A percentile compares a stretch with the other conserved stretches of the same genome.
Evolutionary conservation across 345 rosid genomes (phyloP).

Genomic region (Aegle marmelos): DNA sequence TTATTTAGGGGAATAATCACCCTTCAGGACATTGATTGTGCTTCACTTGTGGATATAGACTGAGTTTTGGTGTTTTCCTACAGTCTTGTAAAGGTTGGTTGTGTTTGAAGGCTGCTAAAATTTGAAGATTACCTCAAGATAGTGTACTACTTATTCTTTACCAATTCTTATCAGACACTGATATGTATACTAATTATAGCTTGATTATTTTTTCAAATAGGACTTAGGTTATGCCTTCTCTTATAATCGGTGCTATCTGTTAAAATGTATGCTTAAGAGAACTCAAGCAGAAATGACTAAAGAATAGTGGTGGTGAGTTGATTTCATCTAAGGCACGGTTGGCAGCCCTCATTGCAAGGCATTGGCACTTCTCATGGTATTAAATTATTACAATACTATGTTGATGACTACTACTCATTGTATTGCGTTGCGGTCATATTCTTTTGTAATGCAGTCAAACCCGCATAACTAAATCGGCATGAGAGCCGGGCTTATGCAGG

Average conservation of each 20-base stretch:
- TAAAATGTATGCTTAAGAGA: not conserved
- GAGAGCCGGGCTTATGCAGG: no score
- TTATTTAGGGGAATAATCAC: conserved; percentile 72
- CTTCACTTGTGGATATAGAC: conserved; percentile 53
- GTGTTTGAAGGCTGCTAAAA: conserved; percentile 1
- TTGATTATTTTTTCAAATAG: not conserved
- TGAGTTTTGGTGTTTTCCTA: conserved; percentile 20
- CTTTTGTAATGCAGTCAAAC: no score
- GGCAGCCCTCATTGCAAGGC: no score
- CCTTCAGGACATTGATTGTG: conserved; percentile 67
- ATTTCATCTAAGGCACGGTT: not conserved
- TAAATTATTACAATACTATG: no score
- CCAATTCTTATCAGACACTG: not conserved
- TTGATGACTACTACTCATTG: not conserved
- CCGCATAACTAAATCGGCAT: no score
- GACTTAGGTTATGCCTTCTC: not conserved
- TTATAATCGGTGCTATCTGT: not conserved
- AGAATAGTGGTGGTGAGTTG: not conserved
- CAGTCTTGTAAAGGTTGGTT: not conserved
- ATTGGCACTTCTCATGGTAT: no score
- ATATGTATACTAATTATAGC: not conserved
- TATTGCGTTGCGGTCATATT: no score
- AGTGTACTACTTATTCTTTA: not conserved
- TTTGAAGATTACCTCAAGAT: not conserved
- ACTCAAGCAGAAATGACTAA: not conserved